Evolutionary conservation across 164 flowering plant genomes (phyloP), one percentile per base, ranked within the genome.

Genomic region (Piper longum): DNA sequence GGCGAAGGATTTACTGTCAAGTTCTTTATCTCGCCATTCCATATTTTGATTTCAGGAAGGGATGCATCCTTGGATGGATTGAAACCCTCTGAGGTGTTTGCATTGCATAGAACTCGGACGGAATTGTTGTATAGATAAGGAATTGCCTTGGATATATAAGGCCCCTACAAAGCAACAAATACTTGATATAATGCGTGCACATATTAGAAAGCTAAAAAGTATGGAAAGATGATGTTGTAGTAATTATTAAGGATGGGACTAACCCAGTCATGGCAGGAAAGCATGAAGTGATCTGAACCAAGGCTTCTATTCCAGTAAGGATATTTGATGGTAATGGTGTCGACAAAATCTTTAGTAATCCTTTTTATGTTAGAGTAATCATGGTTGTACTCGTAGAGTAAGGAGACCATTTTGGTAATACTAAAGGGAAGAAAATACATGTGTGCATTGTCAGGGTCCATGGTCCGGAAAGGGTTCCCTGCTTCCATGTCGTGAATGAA

Each of bases 241-340:
- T 48, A 2, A 9, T 12, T 45, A 7, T 45, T 9, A 48, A 9
- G 7, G 17, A 42, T 9, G 13, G 6, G 56, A 59, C 61, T 71
- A 67, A 82, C 87, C 87, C 86, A 82, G 54, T 82, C 86, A 73
- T 82, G 86, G 73, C 86, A 82, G 48, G 84, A 74, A 42, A 82
- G 78, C 80, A 82, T 79, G 82, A 26, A 26, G 36, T 26, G 36
- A 26, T 26, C 84, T 9, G 82, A 81, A 11, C 82, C 84, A 41
- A 74, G 76, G 72, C 80, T 83, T 51, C 77, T 54, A 67, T 83
- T 81, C 87, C 84, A 80, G 41, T 69, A 81, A 4, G 78, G 79
- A 57, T 83, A 77, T 71, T 75, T 66, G n/a, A 17, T 8, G 57
- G 68, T 18, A 2, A 66, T 54, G 18, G 57, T 17, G 43, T 66